A percentile compares a stretch with the other conserved stretches of the same genome.
Conservation (phyloP, 306 rosid genomes). For the Rosa multiflora region DNA sequence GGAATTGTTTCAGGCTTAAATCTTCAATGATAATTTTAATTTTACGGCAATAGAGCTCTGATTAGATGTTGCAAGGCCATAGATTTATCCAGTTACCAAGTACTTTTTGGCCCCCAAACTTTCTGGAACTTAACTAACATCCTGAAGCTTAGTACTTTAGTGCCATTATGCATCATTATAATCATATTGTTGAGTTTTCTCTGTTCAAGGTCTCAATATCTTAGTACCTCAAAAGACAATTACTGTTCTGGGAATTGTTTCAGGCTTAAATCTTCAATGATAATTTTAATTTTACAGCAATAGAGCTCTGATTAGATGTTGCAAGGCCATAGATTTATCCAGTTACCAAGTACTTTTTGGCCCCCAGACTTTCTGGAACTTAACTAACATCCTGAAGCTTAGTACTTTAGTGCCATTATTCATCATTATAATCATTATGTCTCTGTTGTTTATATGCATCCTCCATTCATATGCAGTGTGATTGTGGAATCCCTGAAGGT, state of each 20-base stretch:
- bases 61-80: neutral
- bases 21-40: neutral
- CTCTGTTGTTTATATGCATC: conserved; percentile 20
- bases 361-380: no score
- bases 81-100: neutral
- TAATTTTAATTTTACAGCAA: no score
- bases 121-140: neutral
- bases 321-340: no score
- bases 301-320: no score
- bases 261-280: no score
- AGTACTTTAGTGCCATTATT: no score
- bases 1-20: neutral
- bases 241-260: no score
- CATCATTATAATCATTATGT: neutral
- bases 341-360: no score
- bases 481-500: conserved; percentile 89
- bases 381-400: no score
- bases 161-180: neutral
- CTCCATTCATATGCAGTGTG: conserved; percentile 53
- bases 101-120: neutral
- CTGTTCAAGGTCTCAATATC: conserved; percentile 10
- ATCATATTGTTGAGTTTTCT: conserved; percentile 1
- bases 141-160: neutral
- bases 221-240: no score
- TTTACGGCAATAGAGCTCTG: neutral